Evolutionary conservation across 768 basidiomycete genomes (phyloP).

Genomic region (Lactifluus echinatus): DNA sequence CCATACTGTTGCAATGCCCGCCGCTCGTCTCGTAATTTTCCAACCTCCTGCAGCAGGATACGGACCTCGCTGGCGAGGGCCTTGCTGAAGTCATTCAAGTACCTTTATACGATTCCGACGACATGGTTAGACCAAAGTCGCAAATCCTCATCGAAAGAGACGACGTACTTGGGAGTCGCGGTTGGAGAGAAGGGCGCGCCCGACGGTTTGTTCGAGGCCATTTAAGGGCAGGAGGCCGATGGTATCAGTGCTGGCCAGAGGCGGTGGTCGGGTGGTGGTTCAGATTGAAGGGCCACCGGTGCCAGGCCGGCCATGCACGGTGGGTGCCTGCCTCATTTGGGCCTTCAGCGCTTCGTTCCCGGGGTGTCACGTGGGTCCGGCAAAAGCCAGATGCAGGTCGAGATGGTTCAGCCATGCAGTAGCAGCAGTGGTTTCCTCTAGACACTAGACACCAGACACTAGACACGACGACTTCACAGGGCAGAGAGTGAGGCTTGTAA

Average conservation of each 20-base stretch:
- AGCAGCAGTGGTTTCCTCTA: too few species aligned
- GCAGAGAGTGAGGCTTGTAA: too few species aligned
- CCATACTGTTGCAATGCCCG: constrained; percentile 48
- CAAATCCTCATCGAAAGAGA: not conserved
- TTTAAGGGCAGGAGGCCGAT: not conserved
- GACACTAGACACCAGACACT: too few species aligned
- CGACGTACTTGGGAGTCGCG: constrained; percentile 10
- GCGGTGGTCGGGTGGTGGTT: not conserved
- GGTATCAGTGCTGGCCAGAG: not conserved
- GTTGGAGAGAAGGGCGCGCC: constrained; percentile 3
- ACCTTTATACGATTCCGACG: constrained; percentile 27
- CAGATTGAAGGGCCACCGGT: not conserved
- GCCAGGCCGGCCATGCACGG: too few species aligned
- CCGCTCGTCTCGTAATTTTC: constrained; percentile 52
- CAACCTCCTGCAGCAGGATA: constrained; percentile 51
- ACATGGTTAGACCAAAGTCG: not conserved
- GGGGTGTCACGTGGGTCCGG: too few species aligned
- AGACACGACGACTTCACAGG: too few species aligned
- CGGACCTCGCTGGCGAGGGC: constrained; percentile 55
- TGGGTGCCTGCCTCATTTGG: too few species aligned
- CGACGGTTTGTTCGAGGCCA: constrained; percentile 3
- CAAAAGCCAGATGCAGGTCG: too few species aligned
- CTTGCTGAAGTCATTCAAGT: constrained; percentile 54
- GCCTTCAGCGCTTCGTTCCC: too few species aligned
- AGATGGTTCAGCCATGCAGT: too few species aligned